These are phyloP conservation scores for Boletus sp. DNA, from an alignment of 768 basidiomycete species.

Conservation along the genomic window DNA sequence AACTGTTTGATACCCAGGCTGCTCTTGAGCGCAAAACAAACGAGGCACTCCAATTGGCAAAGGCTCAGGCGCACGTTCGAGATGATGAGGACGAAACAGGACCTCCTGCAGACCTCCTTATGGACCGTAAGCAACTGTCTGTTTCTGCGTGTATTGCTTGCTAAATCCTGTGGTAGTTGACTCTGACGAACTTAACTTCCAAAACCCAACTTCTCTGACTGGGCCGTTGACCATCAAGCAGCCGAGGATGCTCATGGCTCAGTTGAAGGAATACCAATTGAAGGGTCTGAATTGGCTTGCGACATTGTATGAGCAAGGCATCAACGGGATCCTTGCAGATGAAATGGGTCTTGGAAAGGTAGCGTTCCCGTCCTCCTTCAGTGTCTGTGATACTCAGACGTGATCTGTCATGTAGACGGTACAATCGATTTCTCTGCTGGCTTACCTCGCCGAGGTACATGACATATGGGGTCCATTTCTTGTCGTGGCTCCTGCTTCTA, in stretches of 20 bases:
- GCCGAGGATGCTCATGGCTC: constrained; percentile 94
- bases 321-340: constrained; percentile 98
- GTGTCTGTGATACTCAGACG: not conserved
- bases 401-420: constrained; percentile 62
- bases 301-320: constrained; percentile 97
- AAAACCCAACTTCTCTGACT: constrained; percentile 90
- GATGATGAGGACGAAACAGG: constrained; percentile 41
- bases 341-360: constrained; percentile 97
- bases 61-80: constrained; percentile 44
- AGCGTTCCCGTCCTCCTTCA: constrained; percentile 6
- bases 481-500: constrained; percentile 95
- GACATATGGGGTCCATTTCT: constrained; percentile 99
- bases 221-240: constrained; percentile 85
- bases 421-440: constrained; percentile 94
- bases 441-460: constrained; percentile 94
- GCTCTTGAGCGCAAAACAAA: constrained; percentile 79
- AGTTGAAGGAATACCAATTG: constrained; percentile 96
- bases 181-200: constrained; percentile 97
- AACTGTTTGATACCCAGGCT: constrained; percentile 83
- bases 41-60: constrained; percentile 69
- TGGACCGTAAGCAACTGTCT: constrained; percentile 60
- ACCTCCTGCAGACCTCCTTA: constrained; percentile 45
- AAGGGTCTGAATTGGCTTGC: constrained; percentile 98
- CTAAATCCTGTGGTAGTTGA: constrained; percentile 56
- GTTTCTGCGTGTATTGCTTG: not conserved